A percentile compares a stretch with the other conserved stretches of the same genome.
phyloP scores from a whole-genome alignment of 2,329 filamentous ascomycete species.

The Exophiala sp. region DNA sequence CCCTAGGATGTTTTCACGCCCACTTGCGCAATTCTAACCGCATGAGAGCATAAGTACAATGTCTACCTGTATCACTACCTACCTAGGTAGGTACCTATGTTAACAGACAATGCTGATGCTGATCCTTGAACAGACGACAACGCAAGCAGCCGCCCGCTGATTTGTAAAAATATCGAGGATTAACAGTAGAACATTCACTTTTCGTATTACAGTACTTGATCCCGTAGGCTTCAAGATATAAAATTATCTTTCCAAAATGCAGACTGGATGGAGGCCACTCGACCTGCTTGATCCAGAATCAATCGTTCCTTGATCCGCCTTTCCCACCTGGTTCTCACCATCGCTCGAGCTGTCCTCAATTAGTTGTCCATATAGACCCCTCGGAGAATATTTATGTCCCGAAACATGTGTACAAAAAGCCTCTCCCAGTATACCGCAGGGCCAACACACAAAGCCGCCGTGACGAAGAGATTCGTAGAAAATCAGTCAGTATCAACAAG shows the following conservation, averaged over 20 bases:
- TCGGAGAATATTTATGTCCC: not conserved
- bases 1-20: no score
- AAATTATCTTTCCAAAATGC: not conserved
- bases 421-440: not conserved
- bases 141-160: no score
- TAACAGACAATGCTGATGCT: no score
- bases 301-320: not conserved
- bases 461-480: conserved; percentile 1
- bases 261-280: not conserved
- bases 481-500: not conserved
- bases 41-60: no score
- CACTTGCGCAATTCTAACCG: no score
- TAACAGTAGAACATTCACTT: no score
- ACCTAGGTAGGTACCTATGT: no score
- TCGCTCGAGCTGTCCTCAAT: not conserved
- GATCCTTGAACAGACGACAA: no score
- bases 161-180: no score
- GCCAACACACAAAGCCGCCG: not conserved
- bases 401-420: not conserved
- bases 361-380: not conserved
- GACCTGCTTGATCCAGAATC: not conserved
- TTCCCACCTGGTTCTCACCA: not conserved
- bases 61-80: no score
- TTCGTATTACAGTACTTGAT: no score
- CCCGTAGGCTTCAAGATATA: not conserved